These are phyloP conservation scores for Hawksworthiomyces lignivorus DNA, from an alignment of 2,329 filamentous ascomycete species.

Conservation along the genomic window DNA sequence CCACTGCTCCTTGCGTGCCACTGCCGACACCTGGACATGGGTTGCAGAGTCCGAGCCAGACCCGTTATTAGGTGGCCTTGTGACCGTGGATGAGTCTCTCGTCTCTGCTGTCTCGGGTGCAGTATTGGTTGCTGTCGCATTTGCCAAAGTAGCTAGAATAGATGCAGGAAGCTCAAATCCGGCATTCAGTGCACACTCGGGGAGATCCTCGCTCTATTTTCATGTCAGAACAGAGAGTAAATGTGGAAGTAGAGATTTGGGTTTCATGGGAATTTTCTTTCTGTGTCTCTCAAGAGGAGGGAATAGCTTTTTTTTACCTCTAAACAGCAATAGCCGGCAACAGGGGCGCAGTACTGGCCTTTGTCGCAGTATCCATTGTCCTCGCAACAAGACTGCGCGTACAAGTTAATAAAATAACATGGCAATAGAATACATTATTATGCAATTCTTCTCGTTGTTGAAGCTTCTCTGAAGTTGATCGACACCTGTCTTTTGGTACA, in stretches of 20 bases:
- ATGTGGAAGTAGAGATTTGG: no score
- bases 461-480: no score
- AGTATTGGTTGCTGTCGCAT: conserved; percentile 1
- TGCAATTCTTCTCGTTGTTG: no score
- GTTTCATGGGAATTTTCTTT: no score
- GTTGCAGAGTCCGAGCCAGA: no score
- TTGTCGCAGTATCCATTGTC: conserved; percentile 28
- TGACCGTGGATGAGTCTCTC: background rate
- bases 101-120: conserved; percentile 1
- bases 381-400: conserved; percentile 26
- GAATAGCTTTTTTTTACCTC: conserved; percentile 22
- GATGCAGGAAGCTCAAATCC: conserved; percentile 23
- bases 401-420: background rate
- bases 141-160: conserved; percentile 4
- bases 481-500: no score
- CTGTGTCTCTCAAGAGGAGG: no score
- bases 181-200: conserved; percentile 25
- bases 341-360: conserved; percentile 29
- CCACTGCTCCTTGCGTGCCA: conserved; percentile 17
- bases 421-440: no score
- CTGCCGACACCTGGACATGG: conserved; percentile 12
- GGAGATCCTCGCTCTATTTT: conserved; percentile 25
- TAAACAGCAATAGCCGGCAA: conserved; percentile 29
- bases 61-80: background rate
- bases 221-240: no score